Evolutionary conservation across 371 early-diverging fungal species (phyloP).

Genomic region (Mucor ambiguus): DNA sequence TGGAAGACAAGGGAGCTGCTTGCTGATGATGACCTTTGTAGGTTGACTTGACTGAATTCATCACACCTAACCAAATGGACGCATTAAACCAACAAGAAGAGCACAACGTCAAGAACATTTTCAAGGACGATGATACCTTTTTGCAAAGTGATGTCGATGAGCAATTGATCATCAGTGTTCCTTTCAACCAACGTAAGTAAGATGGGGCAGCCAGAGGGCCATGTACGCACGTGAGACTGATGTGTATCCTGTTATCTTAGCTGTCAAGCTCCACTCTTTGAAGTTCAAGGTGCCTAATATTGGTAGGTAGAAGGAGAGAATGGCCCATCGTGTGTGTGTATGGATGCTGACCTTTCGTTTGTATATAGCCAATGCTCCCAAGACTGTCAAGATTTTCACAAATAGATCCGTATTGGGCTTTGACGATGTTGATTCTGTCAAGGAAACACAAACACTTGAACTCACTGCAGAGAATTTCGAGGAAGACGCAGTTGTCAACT

Average conservation of each 20-base stretch:
- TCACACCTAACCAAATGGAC: slow-evolving; percentile 79
- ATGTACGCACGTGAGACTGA: background rate
- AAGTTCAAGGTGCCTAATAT: slow-evolving; percentile 68
- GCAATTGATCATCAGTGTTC: slow-evolving; percentile 85
- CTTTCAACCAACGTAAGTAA: slow-evolving; percentile 77
- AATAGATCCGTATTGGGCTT: slow-evolving; percentile 84
- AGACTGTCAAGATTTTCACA: slow-evolving; percentile 81
- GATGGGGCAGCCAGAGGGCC: background rate
- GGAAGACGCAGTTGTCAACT: slow-evolving; percentile 62
- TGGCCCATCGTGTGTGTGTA: background rate
- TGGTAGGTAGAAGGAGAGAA: slow-evolving; percentile 33
- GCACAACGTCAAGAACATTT: slow-evolving; percentile 74
- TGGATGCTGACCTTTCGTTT: background rate
- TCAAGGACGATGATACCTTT: slow-evolving; percentile 66
- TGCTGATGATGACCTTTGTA: slow-evolving; percentile 21
- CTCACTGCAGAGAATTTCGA: slow-evolving; percentile 71
- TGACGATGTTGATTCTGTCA: slow-evolving; percentile 80
- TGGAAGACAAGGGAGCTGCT: background rate
- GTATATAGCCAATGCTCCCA: slow-evolving; percentile 77
- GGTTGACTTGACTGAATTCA: slow-evolving; percentile 68
- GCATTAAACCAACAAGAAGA: slow-evolving; percentile 85
- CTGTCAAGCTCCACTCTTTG: slow-evolving; percentile 89
- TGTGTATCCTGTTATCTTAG: slow-evolving; percentile 15
- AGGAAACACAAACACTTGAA: slow-evolving; percentile 76
- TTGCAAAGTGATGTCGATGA: slow-evolving; percentile 94